Evolutionary conservation across 345 rosid species (phyloP).

Genomic region (Firmiana major): DNA sequence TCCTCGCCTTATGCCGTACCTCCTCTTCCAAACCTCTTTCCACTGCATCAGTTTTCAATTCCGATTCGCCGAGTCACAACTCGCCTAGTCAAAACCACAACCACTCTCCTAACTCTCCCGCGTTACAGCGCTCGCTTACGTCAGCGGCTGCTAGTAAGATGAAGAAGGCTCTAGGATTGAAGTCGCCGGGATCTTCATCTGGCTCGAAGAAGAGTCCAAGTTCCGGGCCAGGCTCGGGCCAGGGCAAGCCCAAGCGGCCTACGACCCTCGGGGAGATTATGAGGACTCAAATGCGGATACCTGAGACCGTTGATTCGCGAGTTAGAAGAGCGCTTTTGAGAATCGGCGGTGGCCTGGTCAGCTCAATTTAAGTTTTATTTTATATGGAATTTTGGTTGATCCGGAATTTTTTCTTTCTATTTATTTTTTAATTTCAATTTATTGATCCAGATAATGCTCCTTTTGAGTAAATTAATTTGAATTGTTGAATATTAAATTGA

Average conservation of each 20-base stretch:
- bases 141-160: conserved; percentile 89
- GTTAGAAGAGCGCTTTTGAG: conserved; percentile 85
- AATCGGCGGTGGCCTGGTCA: conserved; percentile 85
- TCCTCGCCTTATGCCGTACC: conserved; percentile 79
- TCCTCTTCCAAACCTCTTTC: conserved; percentile 72
- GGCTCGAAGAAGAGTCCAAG: conserved; percentile 67
- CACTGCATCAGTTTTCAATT: conserved; percentile 28
- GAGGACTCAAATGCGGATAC: conserved; percentile 83
- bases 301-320: conserved; percentile 77
- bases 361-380: conserved; percentile 15
- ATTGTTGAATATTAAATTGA: neutral
- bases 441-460: conserved; percentile 5
- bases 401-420: conserved; percentile 8
- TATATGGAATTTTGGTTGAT: conserved; percentile 16
- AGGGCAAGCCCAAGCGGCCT: conserved; percentile 53
- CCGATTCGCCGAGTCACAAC: conserved; percentile 41
- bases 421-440: conserved; percentile 14
- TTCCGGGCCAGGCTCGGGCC: conserved; percentile 54
- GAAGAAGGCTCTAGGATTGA: conserved; percentile 91
- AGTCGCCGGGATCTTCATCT: conserved; percentile 62
- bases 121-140: conserved; percentile 81
- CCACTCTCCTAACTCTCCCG: conserved; percentile 45
- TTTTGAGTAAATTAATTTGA: neutral
- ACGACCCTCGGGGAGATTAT: conserved; percentile 88
- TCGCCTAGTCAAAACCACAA: conserved; percentile 15